These are phyloP conservation scores for Podaxis rugospora DNA, from an alignment of 768 basidiomycete genomes.

Conservation along the genomic window DNA sequence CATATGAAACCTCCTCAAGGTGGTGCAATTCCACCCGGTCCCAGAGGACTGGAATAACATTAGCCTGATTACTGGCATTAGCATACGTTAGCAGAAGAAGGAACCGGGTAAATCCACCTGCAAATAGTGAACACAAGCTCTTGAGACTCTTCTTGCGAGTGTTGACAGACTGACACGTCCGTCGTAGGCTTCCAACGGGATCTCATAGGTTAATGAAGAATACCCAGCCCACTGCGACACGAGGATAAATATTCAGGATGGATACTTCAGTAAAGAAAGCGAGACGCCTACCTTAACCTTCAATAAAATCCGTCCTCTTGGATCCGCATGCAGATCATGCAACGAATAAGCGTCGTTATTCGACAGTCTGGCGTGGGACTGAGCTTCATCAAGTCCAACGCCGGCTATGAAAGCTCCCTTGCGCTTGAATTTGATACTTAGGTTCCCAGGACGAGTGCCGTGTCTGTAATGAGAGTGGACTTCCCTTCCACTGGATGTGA, in stretches of 20 bases:
- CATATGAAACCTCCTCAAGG: conserved; percentile 63
- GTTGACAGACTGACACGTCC: conserved; percentile 63
- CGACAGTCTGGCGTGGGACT: conserved; percentile 57
- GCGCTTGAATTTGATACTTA: conserved; percentile 68
- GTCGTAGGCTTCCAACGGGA: conserved; percentile 65
- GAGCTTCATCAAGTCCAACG: conserved; percentile 65
- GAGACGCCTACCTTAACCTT: conserved; percentile 50
- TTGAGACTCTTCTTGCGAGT: conserved; percentile 61
- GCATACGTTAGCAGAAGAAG: not conserved
- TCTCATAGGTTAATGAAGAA: conserved; percentile 65
- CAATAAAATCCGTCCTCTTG: conserved; percentile 53
- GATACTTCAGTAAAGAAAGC: not conserved
- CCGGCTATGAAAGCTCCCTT: conserved; percentile 64
- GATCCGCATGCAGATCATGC: conserved; percentile 63
- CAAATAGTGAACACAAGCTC: conserved; percentile 72
- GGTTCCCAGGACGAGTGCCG: conserved; percentile 34
- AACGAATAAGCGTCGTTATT: conserved; percentile 58
- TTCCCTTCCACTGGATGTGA: conserved; percentile 11
- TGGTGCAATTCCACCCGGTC: conserved; percentile 67
- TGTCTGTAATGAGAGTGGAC: conserved; percentile 28
- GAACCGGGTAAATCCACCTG: conserved; percentile 37
- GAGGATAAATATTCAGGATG: not conserved
- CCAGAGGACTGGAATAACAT: conserved; percentile 65
- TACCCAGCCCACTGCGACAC: conserved; percentile 63
- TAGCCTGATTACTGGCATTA: conserved; percentile 40